Percentiles rank a stretch among this genome's conserved stretches.
Conservation (phyloP, 768 basidiomycete species). For the Trametes cinnabarina region DNA sequence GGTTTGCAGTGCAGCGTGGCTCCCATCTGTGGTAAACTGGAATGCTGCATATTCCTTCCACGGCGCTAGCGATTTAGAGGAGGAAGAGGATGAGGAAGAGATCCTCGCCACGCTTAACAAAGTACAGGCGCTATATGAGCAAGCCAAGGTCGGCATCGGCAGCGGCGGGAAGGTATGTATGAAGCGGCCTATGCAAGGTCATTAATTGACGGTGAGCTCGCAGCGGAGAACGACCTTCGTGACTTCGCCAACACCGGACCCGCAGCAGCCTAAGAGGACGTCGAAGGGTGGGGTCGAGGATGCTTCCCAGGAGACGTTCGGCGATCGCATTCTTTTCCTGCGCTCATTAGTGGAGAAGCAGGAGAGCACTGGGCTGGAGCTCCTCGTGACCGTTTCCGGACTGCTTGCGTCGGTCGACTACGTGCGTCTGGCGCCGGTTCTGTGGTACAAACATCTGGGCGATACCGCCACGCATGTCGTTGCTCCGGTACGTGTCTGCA, state of each 20-base stretch:
- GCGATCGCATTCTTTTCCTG: constrained; percentile 16
- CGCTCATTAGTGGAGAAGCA: constrained; percentile 15
- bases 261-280: not conserved
- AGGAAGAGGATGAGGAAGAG: constrained; percentile 33
- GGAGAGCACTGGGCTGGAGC: constrained; percentile 42
- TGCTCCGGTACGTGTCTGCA: constrained; percentile 44
- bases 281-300: constrained; percentile 2
- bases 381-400: constrained; percentile 62
- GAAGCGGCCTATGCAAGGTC: not conserved
- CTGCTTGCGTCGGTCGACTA: constrained; percentile 51
- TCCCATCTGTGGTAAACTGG: constrained; percentile 30
- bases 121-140: constrained; percentile 48
- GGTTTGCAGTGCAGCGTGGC: constrained; percentile 25
- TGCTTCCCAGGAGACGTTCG: constrained; percentile 2
- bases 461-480: constrained; percentile 38
- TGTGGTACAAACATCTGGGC: constrained; percentile 57
- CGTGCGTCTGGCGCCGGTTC: constrained; percentile 45
- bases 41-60: constrained; percentile 30
- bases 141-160: constrained; percentile 47
- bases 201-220: not conserved
- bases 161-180: constrained; percentile 43
- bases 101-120: constrained; percentile 40
- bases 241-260: not conserved
- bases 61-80: constrained; percentile 35
- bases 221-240: constrained; percentile 46